Conservation (phyloP, 1,284 basidiomycete species). For the Microbotryum violaceum region DNA sequence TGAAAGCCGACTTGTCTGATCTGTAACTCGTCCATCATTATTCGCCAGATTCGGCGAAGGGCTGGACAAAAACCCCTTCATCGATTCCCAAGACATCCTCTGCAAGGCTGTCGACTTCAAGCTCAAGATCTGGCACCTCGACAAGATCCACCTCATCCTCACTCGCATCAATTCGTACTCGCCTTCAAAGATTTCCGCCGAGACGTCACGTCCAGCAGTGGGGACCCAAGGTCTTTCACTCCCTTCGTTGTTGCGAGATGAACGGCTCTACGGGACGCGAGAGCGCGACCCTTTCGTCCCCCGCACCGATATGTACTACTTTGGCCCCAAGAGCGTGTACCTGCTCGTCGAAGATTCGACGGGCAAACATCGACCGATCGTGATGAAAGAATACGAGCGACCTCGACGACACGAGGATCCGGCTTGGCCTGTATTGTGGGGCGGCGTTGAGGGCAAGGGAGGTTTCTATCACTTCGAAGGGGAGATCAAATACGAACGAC, state of each 20-base stretch:
- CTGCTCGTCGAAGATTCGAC: slow-evolving; percentile 85
- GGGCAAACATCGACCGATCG: slow-evolving; percentile 55
- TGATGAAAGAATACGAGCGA: slow-evolving; percentile 48
- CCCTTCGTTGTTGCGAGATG: slow-evolving; percentile 66
- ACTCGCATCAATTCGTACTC: slow-evolving; percentile 33
- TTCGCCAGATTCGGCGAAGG: slow-evolving; percentile 34
- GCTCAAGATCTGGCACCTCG: slow-evolving; percentile 81
- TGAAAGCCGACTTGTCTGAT: neutral
- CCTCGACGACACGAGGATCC: slow-evolving; percentile 39
- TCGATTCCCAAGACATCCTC: slow-evolving; percentile 52
- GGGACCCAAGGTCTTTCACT: slow-evolving; percentile 31
- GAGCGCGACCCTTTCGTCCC: slow-evolving; percentile 87
- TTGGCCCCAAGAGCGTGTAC: slow-evolving; percentile 67
- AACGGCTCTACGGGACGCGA: slow-evolving; percentile 71
- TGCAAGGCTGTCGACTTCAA: slow-evolving; percentile 66
- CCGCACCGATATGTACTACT: slow-evolving; percentile 83
- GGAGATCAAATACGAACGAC: slow-evolving; percentile 17
- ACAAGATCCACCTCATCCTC: slow-evolving; percentile 47
- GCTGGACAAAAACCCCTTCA: slow-evolving; percentile 38
- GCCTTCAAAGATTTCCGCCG: slow-evolving; percentile 32
- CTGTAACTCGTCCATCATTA: neutral
- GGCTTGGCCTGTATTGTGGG: slow-evolving; percentile 49
- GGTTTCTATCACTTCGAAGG: slow-evolving; percentile 40
- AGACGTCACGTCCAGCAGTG: slow-evolving; percentile 5
- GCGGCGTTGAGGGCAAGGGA: slow-evolving; percentile 41